Percentiles rank a stretch among this genome's conserved stretches.
phyloP scores from a whole-genome alignment of 352 stramenopile species.

The Phytophthora pseudosyringae region DNA sequence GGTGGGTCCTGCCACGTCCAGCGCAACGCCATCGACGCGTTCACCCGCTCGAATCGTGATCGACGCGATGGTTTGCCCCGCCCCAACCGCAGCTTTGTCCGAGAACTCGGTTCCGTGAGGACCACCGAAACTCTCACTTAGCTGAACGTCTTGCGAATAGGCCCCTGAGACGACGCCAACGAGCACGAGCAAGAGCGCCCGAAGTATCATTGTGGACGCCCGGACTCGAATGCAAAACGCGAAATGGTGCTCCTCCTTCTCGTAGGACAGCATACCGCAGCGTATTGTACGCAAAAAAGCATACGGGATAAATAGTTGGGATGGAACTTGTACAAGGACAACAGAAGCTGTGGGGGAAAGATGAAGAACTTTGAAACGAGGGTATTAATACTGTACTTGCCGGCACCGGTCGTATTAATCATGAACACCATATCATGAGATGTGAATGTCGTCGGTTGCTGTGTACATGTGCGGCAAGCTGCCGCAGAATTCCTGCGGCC shows the following conservation, averaged over 20 bases:
- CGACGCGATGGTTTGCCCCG: slow-evolving; percentile 3
- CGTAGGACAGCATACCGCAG: background rate
- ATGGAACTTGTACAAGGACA: background rate
- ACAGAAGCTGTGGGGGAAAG: no score
- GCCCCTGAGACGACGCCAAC: background rate
- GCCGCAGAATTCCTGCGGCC: no score
- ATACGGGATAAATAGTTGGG: slow-evolving; percentile 16
- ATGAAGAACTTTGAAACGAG: no score
- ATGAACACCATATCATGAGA: no score
- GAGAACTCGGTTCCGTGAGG: slow-evolving; percentile 21
- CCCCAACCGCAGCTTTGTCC: slow-evolving; percentile 12
- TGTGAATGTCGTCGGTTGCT: no score
- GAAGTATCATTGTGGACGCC: slow-evolving; percentile 1
- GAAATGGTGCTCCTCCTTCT: slow-evolving; percentile 7
- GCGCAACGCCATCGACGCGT: slow-evolving; percentile 15
- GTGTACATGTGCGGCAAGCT: no score
- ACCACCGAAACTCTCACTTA: slow-evolving; percentile 20
- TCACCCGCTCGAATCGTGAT: slow-evolving; percentile 12
- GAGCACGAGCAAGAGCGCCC: slow-evolving; percentile 7
- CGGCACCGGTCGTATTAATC: no score
- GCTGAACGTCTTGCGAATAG: slow-evolving; percentile 13
- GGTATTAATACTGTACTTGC: background rate
- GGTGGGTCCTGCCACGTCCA: slow-evolving; percentile 13
- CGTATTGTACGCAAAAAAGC: slow-evolving; percentile 1
- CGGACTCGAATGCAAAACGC: slow-evolving; percentile 4